These are phyloP conservation scores for Pyronema domesticum DNA, from an alignment of 495 filamentous ascomycete genomes.

Conservation along the genomic window DNA sequence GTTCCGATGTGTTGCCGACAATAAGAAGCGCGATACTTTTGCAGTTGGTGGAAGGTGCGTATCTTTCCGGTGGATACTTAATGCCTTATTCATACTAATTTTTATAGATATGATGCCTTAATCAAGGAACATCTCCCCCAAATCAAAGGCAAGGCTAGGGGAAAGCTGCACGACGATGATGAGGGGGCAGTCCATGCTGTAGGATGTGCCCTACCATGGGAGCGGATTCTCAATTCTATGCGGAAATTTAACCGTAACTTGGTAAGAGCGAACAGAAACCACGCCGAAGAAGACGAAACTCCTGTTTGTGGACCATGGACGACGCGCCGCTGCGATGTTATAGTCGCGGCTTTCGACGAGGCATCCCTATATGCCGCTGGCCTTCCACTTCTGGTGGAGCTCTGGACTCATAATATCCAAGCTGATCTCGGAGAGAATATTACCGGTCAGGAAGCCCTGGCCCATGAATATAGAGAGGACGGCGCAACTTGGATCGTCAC, in stretches of 20 bases:
- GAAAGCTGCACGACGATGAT: too few species aligned
- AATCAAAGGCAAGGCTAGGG: conserved; percentile 28
- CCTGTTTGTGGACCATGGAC: conserved; percentile 23
- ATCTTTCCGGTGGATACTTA: not conserved
- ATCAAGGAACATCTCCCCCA: conserved; percentile 53
- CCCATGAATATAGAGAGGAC: conserved; percentile 51
- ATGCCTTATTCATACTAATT: not conserved
- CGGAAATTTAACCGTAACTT: conserved; percentile 27
- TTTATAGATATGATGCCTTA: conserved; percentile 61
- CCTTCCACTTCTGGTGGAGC: conserved; percentile 53
- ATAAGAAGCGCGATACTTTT: conserved; percentile 66
- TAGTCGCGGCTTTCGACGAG: conserved; percentile 72
- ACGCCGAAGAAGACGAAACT: conserved; percentile 14
- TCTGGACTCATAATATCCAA: conserved; percentile 71
- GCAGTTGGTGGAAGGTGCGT: conserved; percentile 54
- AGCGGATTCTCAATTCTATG: conserved; percentile 53
- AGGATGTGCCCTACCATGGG: conserved; percentile 82
- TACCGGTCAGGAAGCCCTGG: conserved; percentile 54
- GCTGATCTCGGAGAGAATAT: conserved; percentile 75
- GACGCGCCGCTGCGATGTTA: conserved; percentile 55
- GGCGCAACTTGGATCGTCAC: conserved; percentile 74
- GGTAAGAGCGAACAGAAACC: conserved; percentile 1
- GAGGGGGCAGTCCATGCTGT: conserved; percentile 48
- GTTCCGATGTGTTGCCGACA: conserved; percentile 83
- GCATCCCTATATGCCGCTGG: conserved; percentile 54